A percentile compares a stretch with the other conserved stretches of the same genome.
Evolutionary conservation across 129 eudicot genomes (phyloP).

Genomic region (Flaveria ramosissima): DNA sequence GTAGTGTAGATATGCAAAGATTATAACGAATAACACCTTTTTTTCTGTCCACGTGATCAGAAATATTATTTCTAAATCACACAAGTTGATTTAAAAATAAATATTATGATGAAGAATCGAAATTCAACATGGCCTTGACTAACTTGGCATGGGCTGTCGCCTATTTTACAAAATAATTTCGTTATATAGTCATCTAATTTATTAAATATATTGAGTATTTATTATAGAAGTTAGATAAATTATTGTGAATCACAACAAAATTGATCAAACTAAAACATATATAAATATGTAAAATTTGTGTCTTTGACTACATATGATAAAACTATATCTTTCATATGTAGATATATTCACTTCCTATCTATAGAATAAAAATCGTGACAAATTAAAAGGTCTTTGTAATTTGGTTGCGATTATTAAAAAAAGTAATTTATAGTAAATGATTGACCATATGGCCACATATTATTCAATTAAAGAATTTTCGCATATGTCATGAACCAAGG

Average conservation of each 20-base stretch:
- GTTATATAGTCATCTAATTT: neutral
- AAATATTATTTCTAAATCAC: constrained; percentile 5
- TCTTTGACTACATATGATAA: neutral
- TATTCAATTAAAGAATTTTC: neutral
- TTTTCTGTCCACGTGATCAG: constrained; percentile 15
- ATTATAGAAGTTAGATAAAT: neutral
- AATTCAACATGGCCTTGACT: constrained; percentile 39
- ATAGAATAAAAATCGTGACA: neutral
- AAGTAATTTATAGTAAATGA: neutral
- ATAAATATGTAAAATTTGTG: neutral
- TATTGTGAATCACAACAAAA: neutral
- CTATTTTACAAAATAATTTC: neutral
- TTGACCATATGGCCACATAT: neutral
- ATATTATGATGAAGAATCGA: constrained; percentile 21
- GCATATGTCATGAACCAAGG: neutral
- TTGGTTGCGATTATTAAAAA: neutral
- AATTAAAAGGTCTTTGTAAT: neutral
- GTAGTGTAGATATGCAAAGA: neutral
- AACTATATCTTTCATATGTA: neutral
- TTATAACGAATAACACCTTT: neutral
- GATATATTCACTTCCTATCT: neutral
- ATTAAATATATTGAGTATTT: neutral
- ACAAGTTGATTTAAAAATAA: constrained; percentile 16
- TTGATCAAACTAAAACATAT: neutral
- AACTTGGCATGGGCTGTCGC: constrained; percentile 55